Percentiles rank a stretch among this genome's conserved stretches.
These are phyloP conservation scores for Trichoderma harzianum DNA, from an alignment of 2,329 filamentous ascomycete species.

Conservation along the genomic window DNA sequence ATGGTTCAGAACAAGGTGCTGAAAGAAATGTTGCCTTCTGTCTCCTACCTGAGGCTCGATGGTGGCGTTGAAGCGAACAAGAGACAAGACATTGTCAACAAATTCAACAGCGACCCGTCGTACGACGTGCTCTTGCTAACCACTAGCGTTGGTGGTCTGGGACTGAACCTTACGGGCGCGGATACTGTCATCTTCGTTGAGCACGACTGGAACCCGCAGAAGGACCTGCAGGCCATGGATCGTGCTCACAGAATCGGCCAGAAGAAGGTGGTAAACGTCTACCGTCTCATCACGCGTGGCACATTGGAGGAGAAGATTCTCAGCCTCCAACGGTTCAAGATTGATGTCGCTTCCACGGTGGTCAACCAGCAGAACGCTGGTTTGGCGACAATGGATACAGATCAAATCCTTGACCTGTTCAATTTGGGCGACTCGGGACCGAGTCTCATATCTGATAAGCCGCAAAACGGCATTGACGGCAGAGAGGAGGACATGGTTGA, in stretches of 20 bases:
- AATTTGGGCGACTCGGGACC: conserved; percentile 79
- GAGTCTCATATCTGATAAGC: conserved; percentile 59
- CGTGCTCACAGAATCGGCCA: conserved; percentile 96
- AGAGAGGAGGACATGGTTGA: conserved; percentile 87
- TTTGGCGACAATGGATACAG: conserved; percentile 92
- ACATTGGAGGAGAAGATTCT: conserved; percentile 98
- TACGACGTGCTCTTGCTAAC: conserved; percentile 94
- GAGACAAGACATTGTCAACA: conserved; percentile 96
- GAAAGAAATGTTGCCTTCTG: conserved; percentile 83
- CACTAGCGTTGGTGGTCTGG: conserved; percentile 90
- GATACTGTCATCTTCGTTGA: conserved; percentile 99
- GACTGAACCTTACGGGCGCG: conserved; percentile 91
- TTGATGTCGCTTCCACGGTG: conserved; percentile 95
- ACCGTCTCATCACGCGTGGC: conserved; percentile 90
- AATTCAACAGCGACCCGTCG: conserved; percentile 95
- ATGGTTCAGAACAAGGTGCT: conserved; percentile 96
- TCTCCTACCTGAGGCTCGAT: conserved; percentile 91
- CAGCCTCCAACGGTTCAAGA: conserved; percentile 97
- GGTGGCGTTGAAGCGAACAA: conserved; percentile 89
- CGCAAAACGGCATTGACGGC: conserved; percentile 55
- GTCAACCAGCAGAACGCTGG: conserved; percentile 99
- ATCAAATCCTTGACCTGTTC: conserved; percentile 96
- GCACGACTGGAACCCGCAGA: conserved; percentile 99
- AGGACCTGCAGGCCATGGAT: conserved; percentile 98
- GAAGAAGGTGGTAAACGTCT: conserved; percentile 99